Conservation (phyloP, 2,329 filamentous ascomycete species). For the Sporothrix sp. region DNA sequence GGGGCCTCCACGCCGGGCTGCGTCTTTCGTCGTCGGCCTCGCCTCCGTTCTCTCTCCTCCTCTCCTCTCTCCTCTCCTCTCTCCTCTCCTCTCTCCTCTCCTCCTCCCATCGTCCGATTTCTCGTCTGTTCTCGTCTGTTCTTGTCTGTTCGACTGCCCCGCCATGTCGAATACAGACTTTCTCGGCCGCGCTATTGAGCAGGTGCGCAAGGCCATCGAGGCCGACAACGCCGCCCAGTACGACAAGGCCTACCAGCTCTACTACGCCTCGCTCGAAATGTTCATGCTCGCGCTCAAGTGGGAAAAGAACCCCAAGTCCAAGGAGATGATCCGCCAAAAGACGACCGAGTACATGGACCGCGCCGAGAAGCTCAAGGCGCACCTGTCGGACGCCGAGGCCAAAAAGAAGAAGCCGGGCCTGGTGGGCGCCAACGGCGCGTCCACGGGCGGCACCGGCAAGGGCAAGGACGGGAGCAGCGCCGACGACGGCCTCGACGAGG, state of each 20-base stretch:
- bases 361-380: conserved; percentile 93
- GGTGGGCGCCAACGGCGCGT: conserved; percentile 62
- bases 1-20: too few relatives aligned
- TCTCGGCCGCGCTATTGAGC: conserved; percentile 88
- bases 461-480: conserved; percentile 52
- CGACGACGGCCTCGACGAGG: conserved; percentile 66
- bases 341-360: conserved; percentile 97
- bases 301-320: conserved; percentile 97
- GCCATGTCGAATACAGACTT: conserved; percentile 95
- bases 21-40: too few relatives aligned
- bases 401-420: conserved; percentile 62
- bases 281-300: conserved; percentile 99
- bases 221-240: conserved; percentile 93
- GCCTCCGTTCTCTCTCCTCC: neutral
- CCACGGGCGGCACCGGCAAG: conserved; percentile 51
- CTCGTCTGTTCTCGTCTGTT: too few relatives aligned
- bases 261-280: conserved; percentile 91
- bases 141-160: too few relatives aligned
- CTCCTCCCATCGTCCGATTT: neutral
- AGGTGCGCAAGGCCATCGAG: conserved; percentile 96
- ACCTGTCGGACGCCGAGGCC: conserved; percentile 64
- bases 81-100: neutral
- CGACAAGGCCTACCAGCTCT: conserved; percentile 90
- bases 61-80: too few relatives aligned
- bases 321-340: conserved; percentile 95